A percentile compares a stretch with the other conserved stretches of the same genome.
Evolutionary conservation across 2,329 filamentous ascomycete genomes (phyloP).

Genomic region (Erysiphe pulchra): DNA sequence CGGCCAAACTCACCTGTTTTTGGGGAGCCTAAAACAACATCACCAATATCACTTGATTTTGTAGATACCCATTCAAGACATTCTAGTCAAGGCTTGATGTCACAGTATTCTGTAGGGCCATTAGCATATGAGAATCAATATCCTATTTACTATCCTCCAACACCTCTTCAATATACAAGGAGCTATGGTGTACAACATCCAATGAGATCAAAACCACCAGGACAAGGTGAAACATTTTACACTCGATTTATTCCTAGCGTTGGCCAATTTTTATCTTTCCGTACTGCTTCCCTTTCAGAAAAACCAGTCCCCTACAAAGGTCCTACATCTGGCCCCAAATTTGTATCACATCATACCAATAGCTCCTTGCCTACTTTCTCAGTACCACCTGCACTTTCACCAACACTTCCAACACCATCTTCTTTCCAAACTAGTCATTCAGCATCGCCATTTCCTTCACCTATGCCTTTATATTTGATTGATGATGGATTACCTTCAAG

Average conservation of each 20-base stretch:
- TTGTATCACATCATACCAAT: constrained; percentile 8
- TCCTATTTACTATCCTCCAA: constrained; percentile 73
- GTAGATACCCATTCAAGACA: constrained; percentile 10
- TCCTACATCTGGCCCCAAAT: constrained; percentile 15
- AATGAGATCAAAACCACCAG: constrained; percentile 62
- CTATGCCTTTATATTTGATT: constrained; percentile 15
- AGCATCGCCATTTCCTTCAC: constrained; percentile 8
- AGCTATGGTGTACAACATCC: constrained; percentile 66
- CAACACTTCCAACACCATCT: constrained; percentile 1
- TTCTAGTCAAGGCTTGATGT: constrained; percentile 14
- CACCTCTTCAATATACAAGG: constrained; percentile 56
- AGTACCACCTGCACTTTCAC: constrained; percentile 14
- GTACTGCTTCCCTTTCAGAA: constrained; percentile 47
- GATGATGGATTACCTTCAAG: constrained; percentile 15
- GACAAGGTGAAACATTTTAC: constrained; percentile 81
- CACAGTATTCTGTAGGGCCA: constrained; percentile 26
- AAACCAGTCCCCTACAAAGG: constrained; percentile 38
- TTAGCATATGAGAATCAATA: constrained; percentile 54
- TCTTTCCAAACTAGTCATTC: constrained; percentile 7
- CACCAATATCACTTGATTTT: constrained; percentile 10
- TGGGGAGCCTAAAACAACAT: constrained; percentile 13
- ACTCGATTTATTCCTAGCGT: constrained; percentile 62
- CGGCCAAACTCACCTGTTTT: constrained; percentile 25
- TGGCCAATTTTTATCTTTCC: constrained; percentile 67
- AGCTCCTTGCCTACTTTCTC: constrained; percentile 12